Conservation (phyloP, 805 yeast genomes). For the Cyberlindnera americana region DNA sequence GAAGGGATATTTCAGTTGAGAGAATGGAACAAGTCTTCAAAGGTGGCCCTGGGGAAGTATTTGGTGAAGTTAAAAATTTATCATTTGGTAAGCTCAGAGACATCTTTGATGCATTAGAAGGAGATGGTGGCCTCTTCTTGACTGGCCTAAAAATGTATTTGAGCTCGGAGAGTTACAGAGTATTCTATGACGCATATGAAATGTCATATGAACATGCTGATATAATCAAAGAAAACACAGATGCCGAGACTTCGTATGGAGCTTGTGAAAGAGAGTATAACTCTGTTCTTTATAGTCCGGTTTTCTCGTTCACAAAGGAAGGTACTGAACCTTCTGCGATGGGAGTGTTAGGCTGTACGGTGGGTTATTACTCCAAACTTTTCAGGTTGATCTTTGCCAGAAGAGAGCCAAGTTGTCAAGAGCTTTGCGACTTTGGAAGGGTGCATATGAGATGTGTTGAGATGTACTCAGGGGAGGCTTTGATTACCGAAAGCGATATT, state of each 20-base stretch:
- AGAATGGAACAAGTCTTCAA: background rate
- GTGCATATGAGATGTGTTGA: too few species aligned
- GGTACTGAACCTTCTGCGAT: background rate
- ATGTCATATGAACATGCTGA: background rate
- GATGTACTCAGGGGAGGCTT: too few species aligned
- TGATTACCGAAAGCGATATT: too few species aligned
- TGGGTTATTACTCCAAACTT: background rate
- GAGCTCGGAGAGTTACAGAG: background rate
- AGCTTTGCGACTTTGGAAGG: background rate
- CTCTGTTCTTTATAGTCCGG: background rate
- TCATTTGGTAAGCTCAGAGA: slow-evolving; percentile 8
- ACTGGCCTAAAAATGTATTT: slow-evolving; percentile 2
- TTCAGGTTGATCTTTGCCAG: too few species aligned
- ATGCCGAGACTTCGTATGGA: too few species aligned
- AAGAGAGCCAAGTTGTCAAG: background rate
- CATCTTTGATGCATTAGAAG: slow-evolving; percentile 5
- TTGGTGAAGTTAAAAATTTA: slow-evolving; percentile 4
- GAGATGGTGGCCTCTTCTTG: slow-evolving; percentile 2
- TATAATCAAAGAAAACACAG: background rate
- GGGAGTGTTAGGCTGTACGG: background rate
- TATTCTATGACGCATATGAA: slow-evolving; percentile 3
- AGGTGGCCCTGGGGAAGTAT: background rate
- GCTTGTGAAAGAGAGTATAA: background rate
- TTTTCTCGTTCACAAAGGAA: background rate
- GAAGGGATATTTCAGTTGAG: slow-evolving; percentile 1